Conservation (phyloP, 768 basidiomycete genomes). For the Boletellus ananas region DNA sequence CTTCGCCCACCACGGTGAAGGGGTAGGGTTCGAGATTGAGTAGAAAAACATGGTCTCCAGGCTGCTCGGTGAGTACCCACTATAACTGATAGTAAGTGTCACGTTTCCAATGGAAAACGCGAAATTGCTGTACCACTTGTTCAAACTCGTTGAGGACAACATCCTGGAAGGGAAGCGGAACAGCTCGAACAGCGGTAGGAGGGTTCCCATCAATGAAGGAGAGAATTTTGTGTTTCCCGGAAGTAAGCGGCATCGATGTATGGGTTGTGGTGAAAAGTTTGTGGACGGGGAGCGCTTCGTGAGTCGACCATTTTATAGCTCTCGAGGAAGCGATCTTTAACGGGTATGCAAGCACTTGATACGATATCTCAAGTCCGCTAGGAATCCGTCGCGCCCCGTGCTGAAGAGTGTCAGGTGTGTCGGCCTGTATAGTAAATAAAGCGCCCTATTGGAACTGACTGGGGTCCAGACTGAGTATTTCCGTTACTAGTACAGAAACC, state of each 20-base stretch:
- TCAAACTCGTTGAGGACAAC: background rate
- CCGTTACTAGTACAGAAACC: no score
- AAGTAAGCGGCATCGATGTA: background rate
- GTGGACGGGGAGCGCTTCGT: background rate
- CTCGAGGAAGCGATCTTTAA: background rate
- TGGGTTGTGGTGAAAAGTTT: background rate
- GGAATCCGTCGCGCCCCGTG: no score
- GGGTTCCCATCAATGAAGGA: background rate
- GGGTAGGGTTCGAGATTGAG: background rate
- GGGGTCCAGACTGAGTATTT: no score
- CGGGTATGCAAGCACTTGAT: no score
- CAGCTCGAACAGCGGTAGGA: background rate
- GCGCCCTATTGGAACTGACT: no score
- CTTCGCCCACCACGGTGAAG: background rate
- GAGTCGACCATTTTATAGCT: background rate
- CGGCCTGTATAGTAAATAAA: no score
- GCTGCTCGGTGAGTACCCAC: background rate
- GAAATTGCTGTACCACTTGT: background rate
- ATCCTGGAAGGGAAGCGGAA: no score
- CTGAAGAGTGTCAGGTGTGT: no score
- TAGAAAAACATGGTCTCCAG: background rate
- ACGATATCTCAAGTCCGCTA: no score
- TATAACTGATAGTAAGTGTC: background rate
- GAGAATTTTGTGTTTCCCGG: background rate
- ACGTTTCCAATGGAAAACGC: background rate